Conservation (phyloP, 1,284 basidiomycete species). For the Tylopilus orsonianus region DNA sequence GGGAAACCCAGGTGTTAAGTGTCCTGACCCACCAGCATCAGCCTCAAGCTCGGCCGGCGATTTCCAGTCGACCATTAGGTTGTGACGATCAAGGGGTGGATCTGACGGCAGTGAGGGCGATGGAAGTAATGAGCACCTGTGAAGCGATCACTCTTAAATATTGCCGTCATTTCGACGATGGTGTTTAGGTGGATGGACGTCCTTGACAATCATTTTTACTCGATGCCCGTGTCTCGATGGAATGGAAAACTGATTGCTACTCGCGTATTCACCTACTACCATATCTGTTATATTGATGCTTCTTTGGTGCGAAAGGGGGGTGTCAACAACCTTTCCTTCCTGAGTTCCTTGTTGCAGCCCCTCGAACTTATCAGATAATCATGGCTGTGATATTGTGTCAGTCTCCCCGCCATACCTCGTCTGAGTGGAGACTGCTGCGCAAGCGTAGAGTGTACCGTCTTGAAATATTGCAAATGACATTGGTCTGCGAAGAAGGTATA, state of each 20-base stretch:
- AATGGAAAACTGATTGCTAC: constrained; percentile 14
- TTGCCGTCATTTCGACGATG: constrained; percentile 16
- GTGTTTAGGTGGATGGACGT: constrained; percentile 16
- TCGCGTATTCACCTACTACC: constrained; percentile 7
- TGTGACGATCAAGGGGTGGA: constrained; percentile 2
- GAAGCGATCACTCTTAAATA: constrained; percentile 17
- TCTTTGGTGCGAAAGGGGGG: constrained; percentile 6
- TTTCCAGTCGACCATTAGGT: constrained; percentile 56
- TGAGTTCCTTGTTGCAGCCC: constrained; percentile 1
- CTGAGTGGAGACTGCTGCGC: too few relatives aligned
- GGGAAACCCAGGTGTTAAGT: neutral
- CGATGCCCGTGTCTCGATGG: neutral
- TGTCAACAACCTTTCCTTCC: neutral
- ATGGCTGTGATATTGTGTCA: neutral
- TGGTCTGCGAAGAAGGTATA: too few relatives aligned
- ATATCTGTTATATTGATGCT: constrained; percentile 7
- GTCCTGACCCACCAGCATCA: constrained; percentile 44
- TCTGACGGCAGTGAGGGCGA: constrained; percentile 1
- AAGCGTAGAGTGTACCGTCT: too few relatives aligned
- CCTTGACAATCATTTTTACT: constrained; percentile 10
- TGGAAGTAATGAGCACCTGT: neutral
- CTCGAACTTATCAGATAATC: neutral
- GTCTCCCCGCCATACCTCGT: too few relatives aligned
- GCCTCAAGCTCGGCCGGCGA: constrained; percentile 49
- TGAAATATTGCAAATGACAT: neutral